Percentiles rank a stretch among this genome's conserved stretches.
Conservation (phyloP, 1,284 basidiomycete genomes). For the Lignosus rhinocerotis region DNA sequence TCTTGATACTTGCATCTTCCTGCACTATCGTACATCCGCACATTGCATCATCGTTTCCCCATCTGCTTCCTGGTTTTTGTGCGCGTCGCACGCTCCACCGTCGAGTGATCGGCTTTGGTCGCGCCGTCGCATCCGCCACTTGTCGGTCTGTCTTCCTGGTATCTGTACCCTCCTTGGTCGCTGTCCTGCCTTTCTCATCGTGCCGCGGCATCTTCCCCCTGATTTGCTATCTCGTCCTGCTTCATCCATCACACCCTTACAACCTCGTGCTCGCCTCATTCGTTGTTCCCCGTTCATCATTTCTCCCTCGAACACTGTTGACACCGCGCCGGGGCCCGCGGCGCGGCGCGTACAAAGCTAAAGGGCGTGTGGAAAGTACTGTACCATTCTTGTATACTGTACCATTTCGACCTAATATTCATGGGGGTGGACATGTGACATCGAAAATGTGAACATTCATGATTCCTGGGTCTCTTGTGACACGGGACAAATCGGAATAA, state of each 20-base stretch:
- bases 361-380: conserved; percentile 13
- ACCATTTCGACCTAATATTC: conserved; percentile 10
- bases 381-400: conserved; percentile 20
- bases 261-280: not conserved
- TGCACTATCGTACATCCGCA: not conserved
- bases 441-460: no score
- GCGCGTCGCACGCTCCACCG: not conserved
- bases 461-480: no score
- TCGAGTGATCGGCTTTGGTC: not conserved
- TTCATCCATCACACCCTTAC: not conserved
- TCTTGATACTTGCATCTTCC: conserved; percentile 4
- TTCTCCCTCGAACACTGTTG: conserved; percentile 3
- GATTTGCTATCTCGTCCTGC: conserved; percentile 1
- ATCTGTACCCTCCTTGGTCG: not conserved
- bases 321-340: conserved; percentile 5
- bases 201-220: not conserved
- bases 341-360: conserved; percentile 10
- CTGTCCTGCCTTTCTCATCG: not conserved
- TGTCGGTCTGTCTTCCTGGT: not conserved
- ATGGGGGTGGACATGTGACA: no score
- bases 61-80: not conserved
- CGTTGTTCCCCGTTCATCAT: not conserved
- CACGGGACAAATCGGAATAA: no score
- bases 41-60: not conserved
- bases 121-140: not conserved